These are phyloP conservation scores for Scheffersomyces stambukii DNA, from an alignment of 1,139 yeast species.

Conservation along the genomic window DNA sequence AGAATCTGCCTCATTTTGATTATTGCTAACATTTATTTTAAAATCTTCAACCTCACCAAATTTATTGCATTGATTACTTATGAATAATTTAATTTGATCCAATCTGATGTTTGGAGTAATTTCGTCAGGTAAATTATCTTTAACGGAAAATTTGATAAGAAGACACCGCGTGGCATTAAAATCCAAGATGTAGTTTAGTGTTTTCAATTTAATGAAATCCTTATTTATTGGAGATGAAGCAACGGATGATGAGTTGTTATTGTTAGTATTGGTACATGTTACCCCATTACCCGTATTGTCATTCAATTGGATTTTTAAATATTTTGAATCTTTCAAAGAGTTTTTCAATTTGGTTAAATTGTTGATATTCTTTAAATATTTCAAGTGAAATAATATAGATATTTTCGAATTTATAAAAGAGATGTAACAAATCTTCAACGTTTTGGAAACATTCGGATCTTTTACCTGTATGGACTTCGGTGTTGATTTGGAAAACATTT, in stretches of 20 bases:
- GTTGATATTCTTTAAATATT: conserved; percentile 25
- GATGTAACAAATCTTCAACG: conserved; percentile 30
- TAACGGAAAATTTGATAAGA: conserved; percentile 15
- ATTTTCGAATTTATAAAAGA: conserved; percentile 38
- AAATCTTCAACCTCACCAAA: conserved; percentile 37
- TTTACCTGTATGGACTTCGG: conserved; percentile 18
- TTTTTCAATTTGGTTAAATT: conserved; percentile 24
- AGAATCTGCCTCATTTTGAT: conserved; percentile 3
- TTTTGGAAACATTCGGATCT: conserved; percentile 13
- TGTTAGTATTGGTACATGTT: conserved; percentile 4
- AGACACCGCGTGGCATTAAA: conserved; percentile 38
- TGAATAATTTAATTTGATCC: conserved; percentile 5
- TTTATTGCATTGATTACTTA: conserved; percentile 21
- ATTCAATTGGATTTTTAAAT: conserved; percentile 29
- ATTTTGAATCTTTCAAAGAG: conserved; percentile 24
- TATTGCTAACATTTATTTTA: conserved; percentile 8
- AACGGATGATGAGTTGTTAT: conserved; percentile 5
- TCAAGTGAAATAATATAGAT: conserved; percentile 31
- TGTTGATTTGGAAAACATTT: conserved; percentile 29
- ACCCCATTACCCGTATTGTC: conserved; percentile 20
- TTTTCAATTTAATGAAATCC: conserved; percentile 39
- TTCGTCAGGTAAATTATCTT: conserved; percentile 6
- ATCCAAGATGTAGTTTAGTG: conserved; percentile 40
- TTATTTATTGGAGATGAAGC: no score
- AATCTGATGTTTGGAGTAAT: conserved; percentile 1